Conservation (phyloP, 176 grass and related monocot genomes). For the barley (Hordeum vulgare) region DNA sequence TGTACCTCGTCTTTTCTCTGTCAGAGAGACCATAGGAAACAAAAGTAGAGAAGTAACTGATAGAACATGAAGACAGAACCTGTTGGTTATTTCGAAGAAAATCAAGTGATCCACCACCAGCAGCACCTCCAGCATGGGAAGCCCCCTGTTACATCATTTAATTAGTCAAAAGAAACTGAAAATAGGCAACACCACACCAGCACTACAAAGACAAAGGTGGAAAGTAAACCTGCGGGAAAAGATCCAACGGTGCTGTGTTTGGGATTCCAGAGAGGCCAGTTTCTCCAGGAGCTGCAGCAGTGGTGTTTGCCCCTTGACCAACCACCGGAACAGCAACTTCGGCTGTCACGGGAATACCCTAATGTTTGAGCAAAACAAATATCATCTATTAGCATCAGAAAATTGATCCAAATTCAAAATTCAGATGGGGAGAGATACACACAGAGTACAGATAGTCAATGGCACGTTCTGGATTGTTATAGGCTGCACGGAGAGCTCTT, state of each 20-base stretch:
- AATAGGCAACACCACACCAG: not conserved
- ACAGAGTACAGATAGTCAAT: constrained; percentile 99
- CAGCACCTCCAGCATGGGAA: constrained; percentile 51
- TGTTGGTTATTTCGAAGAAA: constrained; percentile 87
- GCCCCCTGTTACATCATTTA: constrained; percentile 41
- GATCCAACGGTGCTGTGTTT: constrained; percentile 78
- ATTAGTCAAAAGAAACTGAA: constrained; percentile 13
- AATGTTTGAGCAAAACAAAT: constrained; percentile 17
- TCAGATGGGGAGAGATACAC: not conserved
- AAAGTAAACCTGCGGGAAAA: constrained; percentile 79
- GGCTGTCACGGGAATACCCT: constrained; percentile 83
- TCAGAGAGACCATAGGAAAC: not conserved
- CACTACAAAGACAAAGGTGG: not conserved
- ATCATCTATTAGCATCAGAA: constrained; percentile 14
- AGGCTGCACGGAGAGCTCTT: constrained; percentile 76
- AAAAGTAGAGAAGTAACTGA: not conserved
- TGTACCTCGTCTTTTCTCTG: not conserved
- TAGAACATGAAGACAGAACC: constrained; percentile 37
- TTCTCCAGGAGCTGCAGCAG: constrained; percentile 26
- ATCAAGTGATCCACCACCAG: constrained; percentile 68
- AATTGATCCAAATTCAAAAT: not conserved
- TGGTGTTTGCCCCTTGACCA: constrained; percentile 40
- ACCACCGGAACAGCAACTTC: constrained; percentile 63
- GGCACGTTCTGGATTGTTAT: constrained; percentile 96
- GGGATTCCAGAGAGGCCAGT: constrained; percentile 52